Percentiles rank a stretch among this genome's conserved stretches.
These are phyloP conservation scores for Myriosclerotinia curreyana DNA, from an alignment of 2,329 filamentous ascomycete species.

Conservation along the genomic window DNA sequence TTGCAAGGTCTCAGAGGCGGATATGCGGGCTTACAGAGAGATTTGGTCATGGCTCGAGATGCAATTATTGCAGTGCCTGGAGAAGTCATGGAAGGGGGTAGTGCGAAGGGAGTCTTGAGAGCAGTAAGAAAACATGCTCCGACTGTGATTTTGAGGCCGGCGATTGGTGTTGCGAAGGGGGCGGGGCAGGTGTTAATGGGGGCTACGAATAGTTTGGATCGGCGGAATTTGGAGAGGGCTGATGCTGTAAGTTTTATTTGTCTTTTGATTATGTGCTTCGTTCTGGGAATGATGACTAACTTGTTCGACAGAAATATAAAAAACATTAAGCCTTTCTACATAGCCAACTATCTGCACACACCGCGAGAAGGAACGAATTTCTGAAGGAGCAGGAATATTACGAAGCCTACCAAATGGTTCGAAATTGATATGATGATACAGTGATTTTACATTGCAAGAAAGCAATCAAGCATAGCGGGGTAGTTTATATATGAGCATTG, in stretches of 20 bases:
- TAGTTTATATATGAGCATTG: constrained; percentile 12
- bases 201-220: constrained; percentile 87
- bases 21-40: constrained; percentile 76
- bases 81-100: constrained; percentile 83
- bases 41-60: constrained; percentile 81
- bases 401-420: background rate
- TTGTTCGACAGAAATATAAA: constrained; percentile 40
- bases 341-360: background rate
- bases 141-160: constrained; percentile 88
- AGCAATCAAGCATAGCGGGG: constrained; percentile 7
- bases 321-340: constrained; percentile 33
- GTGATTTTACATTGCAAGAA: background rate
- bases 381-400: background rate
- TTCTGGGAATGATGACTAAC: constrained; percentile 16
- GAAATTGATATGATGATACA: constrained; percentile 7
- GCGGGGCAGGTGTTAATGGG: constrained; percentile 87
- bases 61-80: constrained; percentile 93
- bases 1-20: constrained; percentile 81
- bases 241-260: constrained; percentile 77
- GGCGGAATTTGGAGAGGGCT: constrained; percentile 72
- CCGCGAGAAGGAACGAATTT: background rate
- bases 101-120: constrained; percentile 73
- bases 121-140: constrained; percentile 79
- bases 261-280: constrained; percentile 32
- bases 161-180: constrained; percentile 84